These are phyloP conservation scores for Escallonia herrerae DNA, from an alignment of 129 eudicot genomes.

Conservation along the genomic window DNA sequence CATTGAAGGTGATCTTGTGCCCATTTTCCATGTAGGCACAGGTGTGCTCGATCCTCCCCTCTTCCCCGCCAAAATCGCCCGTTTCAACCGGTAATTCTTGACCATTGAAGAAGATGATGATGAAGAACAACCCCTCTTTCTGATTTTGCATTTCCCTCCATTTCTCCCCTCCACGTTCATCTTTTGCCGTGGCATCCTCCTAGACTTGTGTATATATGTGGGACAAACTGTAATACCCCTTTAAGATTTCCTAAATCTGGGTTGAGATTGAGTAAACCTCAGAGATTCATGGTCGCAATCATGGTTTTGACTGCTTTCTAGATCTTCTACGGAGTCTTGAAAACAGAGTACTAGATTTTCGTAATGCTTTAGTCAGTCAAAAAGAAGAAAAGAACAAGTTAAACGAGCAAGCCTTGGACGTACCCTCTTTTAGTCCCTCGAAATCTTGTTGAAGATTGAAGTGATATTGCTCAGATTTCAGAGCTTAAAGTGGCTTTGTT, in stretches of 20 bases:
- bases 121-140: constrained; percentile 60
- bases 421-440: background rate
- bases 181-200: constrained; percentile 31
- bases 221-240: background rate
- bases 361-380: constrained; percentile 14
- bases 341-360: background rate
- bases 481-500: constrained; percentile 26
- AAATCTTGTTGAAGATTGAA: background rate
- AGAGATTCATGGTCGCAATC: background rate
- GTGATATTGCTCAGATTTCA: constrained; percentile 18
- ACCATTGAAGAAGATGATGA: constrained; percentile 59
- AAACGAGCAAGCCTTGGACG: constrained; percentile 5
- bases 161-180: constrained; percentile 24
- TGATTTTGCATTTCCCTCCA: constrained; percentile 57
- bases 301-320: background rate
- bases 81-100: constrained; percentile 37
- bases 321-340: background rate
- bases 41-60: constrained; percentile 47
- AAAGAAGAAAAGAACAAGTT: constrained; percentile 10
- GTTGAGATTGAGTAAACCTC: background rate
- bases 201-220: background rate
- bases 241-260: constrained; percentile 8
- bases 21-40: constrained; percentile 35
- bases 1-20: constrained; percentile 18
- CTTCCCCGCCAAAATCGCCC: constrained; percentile 47